Evolutionary conservation across 192 early-diverging fungal species (phyloP).

Genomic region (Gaertneriomyces semiglobifer): DNA sequence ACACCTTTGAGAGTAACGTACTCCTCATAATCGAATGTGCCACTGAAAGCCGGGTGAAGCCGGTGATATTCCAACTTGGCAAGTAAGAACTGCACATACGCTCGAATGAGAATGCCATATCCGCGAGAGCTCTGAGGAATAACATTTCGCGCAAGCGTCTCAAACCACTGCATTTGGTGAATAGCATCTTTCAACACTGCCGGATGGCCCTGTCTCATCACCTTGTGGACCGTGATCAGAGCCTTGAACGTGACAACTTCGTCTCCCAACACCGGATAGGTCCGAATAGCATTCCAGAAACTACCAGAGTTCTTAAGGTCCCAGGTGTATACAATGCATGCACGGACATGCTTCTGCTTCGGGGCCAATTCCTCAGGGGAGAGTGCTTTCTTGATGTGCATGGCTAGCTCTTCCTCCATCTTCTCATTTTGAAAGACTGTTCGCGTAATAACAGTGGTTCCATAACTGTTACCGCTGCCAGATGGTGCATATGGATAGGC

Average conservation of each 20-base stretch:
- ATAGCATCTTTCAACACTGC: conserved; percentile 78
- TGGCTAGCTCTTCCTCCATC: conserved; percentile 74
- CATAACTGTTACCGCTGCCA: not conserved
- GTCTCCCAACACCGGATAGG: conserved; percentile 83
- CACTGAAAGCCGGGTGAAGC: conserved; percentile 87
- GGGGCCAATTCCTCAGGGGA: conserved; percentile 86
- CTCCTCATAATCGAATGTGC: conserved; percentile 96
- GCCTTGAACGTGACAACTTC: conserved; percentile 97
- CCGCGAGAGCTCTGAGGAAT: conserved; percentile 16
- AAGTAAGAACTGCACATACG: conserved; percentile 84
- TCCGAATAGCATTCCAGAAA: conserved; percentile 81
- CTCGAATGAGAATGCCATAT: conserved; percentile 83
- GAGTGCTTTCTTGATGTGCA: conserved; percentile 89
- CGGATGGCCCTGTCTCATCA: conserved; percentile 88
- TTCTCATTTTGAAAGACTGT: conserved; percentile 29
- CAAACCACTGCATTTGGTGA: conserved; percentile 78
- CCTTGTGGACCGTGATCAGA: conserved; percentile 90
- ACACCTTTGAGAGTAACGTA: conserved; percentile 89
- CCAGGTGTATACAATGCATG: conserved; percentile 91
- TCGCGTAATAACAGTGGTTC: conserved; percentile 11
- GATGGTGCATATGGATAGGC: too few relatives aligned
- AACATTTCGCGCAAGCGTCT: conserved; percentile 52
- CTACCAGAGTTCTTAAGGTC: conserved; percentile 82
- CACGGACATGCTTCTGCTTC: conserved; percentile 95
- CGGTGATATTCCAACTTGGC: conserved; percentile 91